Evolutionary conservation across 2,329 filamentous ascomycete species (phyloP), one percentile per base, ranked within the genome.

Genomic region (Stylonectria norvegica): DNA sequence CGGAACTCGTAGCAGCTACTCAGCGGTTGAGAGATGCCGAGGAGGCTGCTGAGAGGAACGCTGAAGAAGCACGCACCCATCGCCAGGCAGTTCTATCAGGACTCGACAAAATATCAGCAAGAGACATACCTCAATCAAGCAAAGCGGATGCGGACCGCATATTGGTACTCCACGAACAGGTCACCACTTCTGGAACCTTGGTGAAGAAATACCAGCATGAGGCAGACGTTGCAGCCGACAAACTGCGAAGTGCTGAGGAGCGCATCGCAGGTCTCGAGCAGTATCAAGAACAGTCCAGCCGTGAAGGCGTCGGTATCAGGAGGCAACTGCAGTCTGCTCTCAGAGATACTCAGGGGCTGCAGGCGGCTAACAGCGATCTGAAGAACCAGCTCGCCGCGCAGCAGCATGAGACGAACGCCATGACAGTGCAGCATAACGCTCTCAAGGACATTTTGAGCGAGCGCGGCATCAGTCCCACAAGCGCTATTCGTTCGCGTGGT

Each of bases 231-330:
- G 89, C 90, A 3, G 85, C 89, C 0, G 89, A 96, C 59, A 94
- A 90, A 61, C 74, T 98, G 38, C 85, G 93, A 38, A 85, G 85
- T 43, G 93, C 93, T 4, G 94, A 98, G 66, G 94, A 97, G 69
- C 83, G 93, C 29, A 97, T 98, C 62, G 94, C 93, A 5, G 93
- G 93, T 5, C 76, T 98, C 4, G 93, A 98, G 64, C 88, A 89
- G 19, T 97, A 97, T 63, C 93, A 98, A 66, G 93, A 98, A 61
- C 93, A 98, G 66, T 86, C 90, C 4, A 97, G 90, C 64, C 81
- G 93, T 31, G 94, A 98, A 64, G 89, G 89, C 34, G 81, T 98
- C 39, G 81, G 83, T 23, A 89, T 97, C 50, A 82, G 93, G 39
- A 84, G 93, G 60, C 91, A 97, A 60, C 76, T 98, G 38, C 93